Conservation (phyloP, 768 basidiomycete genomes). For the Polyporus arcularius region DNA sequence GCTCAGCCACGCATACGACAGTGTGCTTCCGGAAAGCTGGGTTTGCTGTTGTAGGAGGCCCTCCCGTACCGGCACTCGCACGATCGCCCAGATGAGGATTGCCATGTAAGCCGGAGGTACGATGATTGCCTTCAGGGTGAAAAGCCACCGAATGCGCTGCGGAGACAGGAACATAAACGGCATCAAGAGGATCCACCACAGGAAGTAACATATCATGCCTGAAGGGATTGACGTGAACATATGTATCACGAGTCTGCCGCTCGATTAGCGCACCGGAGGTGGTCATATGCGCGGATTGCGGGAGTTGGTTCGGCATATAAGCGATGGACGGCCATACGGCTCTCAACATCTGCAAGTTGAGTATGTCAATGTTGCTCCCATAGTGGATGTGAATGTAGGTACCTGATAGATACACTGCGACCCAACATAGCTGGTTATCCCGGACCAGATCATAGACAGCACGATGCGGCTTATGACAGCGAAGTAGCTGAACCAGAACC, state of each 20-base stretch:
- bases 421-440: constrained; percentile 58
- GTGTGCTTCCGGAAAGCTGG: constrained; percentile 47
- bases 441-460: constrained; percentile 85
- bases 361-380: constrained; percentile 2
- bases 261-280: constrained; percentile 45
- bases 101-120: constrained; percentile 48
- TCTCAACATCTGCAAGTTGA: constrained; percentile 54
- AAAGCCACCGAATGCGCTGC: constrained; percentile 74
- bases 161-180: constrained; percentile 78
- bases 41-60: constrained; percentile 59
- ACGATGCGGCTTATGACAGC: constrained; percentile 75
- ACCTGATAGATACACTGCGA: constrained; percentile 73
- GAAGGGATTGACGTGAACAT: background rate
- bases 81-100: constrained; percentile 80
- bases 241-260: too few relatives aligned
- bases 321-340: constrained; percentile 80
- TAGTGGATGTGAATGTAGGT: too few relatives aligned
- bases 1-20: constrained; percentile 77
- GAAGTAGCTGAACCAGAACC: constrained; percentile 90
- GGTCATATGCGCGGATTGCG: constrained; percentile 60
- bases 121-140: constrained; percentile 59
- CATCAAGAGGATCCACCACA: constrained; percentile 74
- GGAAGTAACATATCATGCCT: constrained; percentile 72
- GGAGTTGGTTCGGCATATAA: constrained; percentile 62
- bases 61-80: constrained; percentile 54